Conservation (phyloP, 805 yeast genomes). For the Metschnikowia noctiluminum region DNA sequence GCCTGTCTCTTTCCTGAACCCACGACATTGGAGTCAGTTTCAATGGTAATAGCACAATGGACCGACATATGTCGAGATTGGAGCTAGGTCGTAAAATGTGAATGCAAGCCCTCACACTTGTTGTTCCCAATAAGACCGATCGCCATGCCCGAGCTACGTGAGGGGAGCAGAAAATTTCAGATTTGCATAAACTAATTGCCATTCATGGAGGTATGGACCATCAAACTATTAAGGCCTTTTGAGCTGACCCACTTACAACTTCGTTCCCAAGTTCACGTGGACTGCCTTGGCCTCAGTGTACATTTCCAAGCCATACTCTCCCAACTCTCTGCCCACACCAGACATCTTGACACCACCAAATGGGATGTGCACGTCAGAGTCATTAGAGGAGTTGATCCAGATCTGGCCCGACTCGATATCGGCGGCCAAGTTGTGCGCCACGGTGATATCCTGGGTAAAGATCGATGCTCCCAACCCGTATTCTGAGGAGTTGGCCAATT, state of each 20-base stretch:
- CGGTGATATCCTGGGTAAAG: slow-evolving; percentile 63
- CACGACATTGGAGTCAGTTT: too few species aligned
- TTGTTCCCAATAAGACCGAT: too few species aligned
- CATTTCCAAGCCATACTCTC: slow-evolving; percentile 64
- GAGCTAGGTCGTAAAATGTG: too few species aligned
- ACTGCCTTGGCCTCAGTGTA: slow-evolving; percentile 77
- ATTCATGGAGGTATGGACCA: too few species aligned
- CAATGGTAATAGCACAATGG: too few species aligned
- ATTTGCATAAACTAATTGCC: too few species aligned
- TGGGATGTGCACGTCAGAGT: slow-evolving; percentile 62
- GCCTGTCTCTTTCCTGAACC: too few species aligned
- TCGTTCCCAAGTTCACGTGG: slow-evolving; percentile 60
- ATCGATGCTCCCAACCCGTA: slow-evolving; percentile 85
- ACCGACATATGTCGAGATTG: too few species aligned
- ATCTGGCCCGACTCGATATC: slow-evolving; percentile 65
- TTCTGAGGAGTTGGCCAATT: slow-evolving; percentile 64
- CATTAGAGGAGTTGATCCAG: slow-evolving; percentile 68
- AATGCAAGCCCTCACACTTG: too few species aligned
- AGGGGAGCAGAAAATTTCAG: too few species aligned
- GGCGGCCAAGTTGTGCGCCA: slow-evolving; percentile 62
- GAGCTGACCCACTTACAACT: slow-evolving; percentile 22
- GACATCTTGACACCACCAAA: slow-evolving; percentile 80
- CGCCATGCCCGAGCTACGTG: too few species aligned
- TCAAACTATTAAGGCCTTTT: not conserved
- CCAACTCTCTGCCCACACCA: slow-evolving; percentile 81